Conservation (phyloP, 345 rosid genomes). For the Populus deltoides region DNA sequence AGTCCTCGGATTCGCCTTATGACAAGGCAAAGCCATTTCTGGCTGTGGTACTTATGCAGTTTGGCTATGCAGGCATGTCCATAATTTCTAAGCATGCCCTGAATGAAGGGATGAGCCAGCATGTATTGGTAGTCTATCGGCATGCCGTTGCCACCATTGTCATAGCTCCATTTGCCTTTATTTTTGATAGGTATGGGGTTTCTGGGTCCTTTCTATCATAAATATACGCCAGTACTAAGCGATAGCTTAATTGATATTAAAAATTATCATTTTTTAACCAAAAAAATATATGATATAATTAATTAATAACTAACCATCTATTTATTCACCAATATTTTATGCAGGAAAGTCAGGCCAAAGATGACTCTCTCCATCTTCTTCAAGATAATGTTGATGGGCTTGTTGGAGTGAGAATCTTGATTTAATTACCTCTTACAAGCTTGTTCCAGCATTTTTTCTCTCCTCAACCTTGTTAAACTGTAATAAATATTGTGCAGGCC, state of each 20-base stretch:
- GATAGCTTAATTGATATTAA: background rate
- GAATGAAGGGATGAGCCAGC: conserved; percentile 59
- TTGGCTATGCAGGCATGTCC: conserved; percentile 55
- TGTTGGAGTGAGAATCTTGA: conserved; percentile 56
- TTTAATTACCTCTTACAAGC: background rate
- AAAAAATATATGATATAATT: too few relatives aligned
- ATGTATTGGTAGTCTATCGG: conserved; percentile 64
- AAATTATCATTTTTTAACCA: too few relatives aligned
- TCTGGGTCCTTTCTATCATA: background rate
- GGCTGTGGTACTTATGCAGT: conserved; percentile 53
- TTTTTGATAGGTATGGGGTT: conserved; percentile 52
- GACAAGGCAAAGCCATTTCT: conserved; percentile 44
- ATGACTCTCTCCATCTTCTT: conserved; percentile 61
- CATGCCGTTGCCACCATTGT: conserved; percentile 55
- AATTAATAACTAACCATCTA: background rate
- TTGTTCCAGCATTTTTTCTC: background rate
- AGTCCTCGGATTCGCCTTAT: background rate
- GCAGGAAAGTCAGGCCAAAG: conserved; percentile 78
- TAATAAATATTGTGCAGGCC: conserved; percentile 40
- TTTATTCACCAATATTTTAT: background rate
- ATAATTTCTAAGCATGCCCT: conserved; percentile 53
- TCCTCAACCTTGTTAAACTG: background rate
- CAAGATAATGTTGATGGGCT: conserved; percentile 63
- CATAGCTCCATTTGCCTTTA: conserved; percentile 71
- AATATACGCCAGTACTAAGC: too few relatives aligned